These are phyloP conservation scores for Symbiodinium pilosum DNA, from an alignment of 73 alveolate species.

Conservation along the genomic window DNA sequence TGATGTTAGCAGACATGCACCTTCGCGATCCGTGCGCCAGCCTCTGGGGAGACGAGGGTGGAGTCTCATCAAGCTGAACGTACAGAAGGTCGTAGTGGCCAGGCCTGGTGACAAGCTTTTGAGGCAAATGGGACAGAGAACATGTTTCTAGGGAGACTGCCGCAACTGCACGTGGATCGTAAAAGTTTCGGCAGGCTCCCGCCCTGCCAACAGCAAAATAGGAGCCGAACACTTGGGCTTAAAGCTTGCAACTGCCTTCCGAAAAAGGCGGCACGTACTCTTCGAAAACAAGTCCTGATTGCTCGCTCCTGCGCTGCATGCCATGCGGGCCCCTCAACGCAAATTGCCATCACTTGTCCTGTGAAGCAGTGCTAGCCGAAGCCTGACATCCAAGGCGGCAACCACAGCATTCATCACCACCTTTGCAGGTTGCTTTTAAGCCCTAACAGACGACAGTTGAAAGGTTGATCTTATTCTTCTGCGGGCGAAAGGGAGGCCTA, in stretches of 20 bases:
- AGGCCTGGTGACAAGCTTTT: not conserved
- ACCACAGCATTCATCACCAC: constrained; percentile 89
- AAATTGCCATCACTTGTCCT: too few relatives aligned
- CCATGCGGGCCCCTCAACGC: not conserved
- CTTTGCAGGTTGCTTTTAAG: not conserved
- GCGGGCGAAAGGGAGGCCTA: too few relatives aligned
- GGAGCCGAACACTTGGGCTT: not conserved
- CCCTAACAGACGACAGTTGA: too few relatives aligned
- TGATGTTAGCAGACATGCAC: not conserved
- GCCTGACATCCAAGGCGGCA: constrained; percentile 39
- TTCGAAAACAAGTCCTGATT: constrained; percentile 64
- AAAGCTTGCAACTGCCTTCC: not conserved
- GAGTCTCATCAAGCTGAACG: constrained; percentile 4
- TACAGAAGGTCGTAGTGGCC: not conserved
- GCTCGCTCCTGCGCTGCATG: constrained; percentile 29
- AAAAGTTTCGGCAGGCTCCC: not conserved
- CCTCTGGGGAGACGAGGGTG: not conserved
- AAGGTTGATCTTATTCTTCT: too few relatives aligned
- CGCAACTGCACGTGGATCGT: constrained; percentile 8
- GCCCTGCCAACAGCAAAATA: not conserved
- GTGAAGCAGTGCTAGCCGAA: constrained; percentile 64
- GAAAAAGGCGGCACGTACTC: constrained; percentile 29
- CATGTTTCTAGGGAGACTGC: not conserved
- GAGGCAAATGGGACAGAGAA: not conserved
- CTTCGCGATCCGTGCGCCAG: not conserved